These are phyloP conservation scores for Russula lepida DNA, from an alignment of 768 basidiomycete genomes.

Conservation along the genomic window DNA sequence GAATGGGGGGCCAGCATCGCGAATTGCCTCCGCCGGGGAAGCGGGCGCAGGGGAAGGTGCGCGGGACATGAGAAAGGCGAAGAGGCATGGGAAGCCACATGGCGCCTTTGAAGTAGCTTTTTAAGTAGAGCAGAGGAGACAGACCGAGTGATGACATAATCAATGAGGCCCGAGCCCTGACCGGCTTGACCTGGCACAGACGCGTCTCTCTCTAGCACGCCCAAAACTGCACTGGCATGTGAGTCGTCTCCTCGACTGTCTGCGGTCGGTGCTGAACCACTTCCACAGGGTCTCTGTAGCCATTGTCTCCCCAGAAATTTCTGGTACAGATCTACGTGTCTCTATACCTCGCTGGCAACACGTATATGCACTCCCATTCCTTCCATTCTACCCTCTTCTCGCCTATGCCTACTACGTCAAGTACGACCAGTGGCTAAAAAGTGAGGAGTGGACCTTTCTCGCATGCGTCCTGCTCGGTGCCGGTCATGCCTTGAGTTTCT, in stretches of 20 bases:
- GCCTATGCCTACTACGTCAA: slow-evolving; percentile 88
- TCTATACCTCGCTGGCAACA: slow-evolving; percentile 62
- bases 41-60: not conserved
- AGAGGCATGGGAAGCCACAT: not conserved
- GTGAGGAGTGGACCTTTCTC: slow-evolving; percentile 97
- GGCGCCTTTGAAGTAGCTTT: no score
- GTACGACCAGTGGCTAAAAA: slow-evolving; percentile 85
- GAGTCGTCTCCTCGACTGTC: not conserved
- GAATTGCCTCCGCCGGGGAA: not conserved
- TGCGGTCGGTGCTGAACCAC: not conserved
- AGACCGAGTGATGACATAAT: not conserved
- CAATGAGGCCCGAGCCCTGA: not conserved
- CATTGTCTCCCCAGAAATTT: slow-evolving; percentile 61
- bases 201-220: not conserved
- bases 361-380: slow-evolving; percentile 67
- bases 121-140: no score
- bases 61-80: not conserved
- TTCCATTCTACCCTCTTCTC: slow-evolving; percentile 73
- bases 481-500: slow-evolving; percentile 86
- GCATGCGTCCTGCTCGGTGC: slow-evolving; percentile 78
- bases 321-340: slow-evolving; percentile 55
- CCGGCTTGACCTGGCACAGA: no score
- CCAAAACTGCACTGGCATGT: not conserved
- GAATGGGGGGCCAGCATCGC: slow-evolving; percentile 17
- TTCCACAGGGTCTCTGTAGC: slow-evolving; percentile 37